Conservation (phyloP, 148 eudicot species). For the Chenopodium album region DNA sequence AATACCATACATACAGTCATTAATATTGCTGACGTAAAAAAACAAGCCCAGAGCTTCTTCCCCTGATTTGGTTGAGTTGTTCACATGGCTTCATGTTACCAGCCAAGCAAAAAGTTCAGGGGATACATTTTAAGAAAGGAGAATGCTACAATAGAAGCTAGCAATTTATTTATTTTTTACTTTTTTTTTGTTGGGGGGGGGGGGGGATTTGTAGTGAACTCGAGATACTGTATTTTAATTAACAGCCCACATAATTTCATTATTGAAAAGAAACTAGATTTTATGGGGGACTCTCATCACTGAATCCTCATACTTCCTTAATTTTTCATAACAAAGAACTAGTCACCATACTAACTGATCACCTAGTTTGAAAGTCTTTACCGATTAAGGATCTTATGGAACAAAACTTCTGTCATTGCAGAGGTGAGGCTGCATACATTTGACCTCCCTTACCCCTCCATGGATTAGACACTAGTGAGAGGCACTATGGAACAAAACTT, state of each 20-base stretch:
- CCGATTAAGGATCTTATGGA: not conserved
- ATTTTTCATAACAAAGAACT: not conserved
- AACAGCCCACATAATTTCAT: not conserved
- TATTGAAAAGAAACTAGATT: not conserved
- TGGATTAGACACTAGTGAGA: not conserved
- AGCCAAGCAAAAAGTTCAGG: not conserved
- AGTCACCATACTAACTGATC: not conserved
- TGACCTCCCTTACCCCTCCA: not conserved
- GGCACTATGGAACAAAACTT: not conserved
- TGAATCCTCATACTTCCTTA: not conserved
- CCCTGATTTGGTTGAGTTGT: not conserved
- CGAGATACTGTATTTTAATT: too few relatives aligned
- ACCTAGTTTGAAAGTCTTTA: not conserved
- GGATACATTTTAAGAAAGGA: not conserved
- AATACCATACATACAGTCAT: not conserved
- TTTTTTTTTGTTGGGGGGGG: not conserved
- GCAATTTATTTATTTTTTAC: too few relatives aligned
- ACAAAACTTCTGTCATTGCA: not conserved
- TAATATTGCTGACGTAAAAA: not conserved
- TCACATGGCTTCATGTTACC: not conserved
- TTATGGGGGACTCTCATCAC: not conserved
- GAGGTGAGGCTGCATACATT: not conserved
- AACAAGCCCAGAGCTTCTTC: not conserved
- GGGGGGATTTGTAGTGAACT: too few relatives aligned
- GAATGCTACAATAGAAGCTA: not conserved